Base-by-base conservation (phyloP, 192 early-diverging fungal species). In the Helicostylum pulchrum region DNA sequence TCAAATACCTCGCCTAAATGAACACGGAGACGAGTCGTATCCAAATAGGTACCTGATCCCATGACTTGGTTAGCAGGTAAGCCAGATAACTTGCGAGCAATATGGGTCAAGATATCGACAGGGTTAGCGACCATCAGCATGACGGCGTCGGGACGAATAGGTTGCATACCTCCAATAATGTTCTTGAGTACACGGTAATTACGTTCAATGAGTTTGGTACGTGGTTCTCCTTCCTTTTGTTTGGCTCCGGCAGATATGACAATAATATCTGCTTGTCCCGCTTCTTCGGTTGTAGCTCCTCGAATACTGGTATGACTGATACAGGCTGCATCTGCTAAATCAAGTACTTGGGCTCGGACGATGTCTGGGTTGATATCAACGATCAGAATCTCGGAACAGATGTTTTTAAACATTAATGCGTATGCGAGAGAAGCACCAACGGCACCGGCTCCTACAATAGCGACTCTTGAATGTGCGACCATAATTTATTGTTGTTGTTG, bases 91-190 rank as follows among this genome's bases (percentile, higher is more conserved):
- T 91, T 88, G 61, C 93, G 91, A 6, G 92, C 92, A 77, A 94
- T 91, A 53, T 80, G 78, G 7, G 91, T 93, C 59, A 94, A 79
- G 47, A 94, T 76, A 59, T 94, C 90, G 32, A 92, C 90, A 2
- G 92, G 91, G 61, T 94, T 94, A 15, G 92, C 84, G 17, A 94
- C 89, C 36, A 94, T 62, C 45, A 94, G 66, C n/a, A 94, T 70
- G 58, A 88, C 86, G 32, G 87, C 81, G 6, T 85, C 73, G 4
- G 76, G 59, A 58, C 89, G 89, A 74, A 94, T 84, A 44, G 91
- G 91, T 63, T 90, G 79, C 69, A 93, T 82, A 3, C 78, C 78
- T 21, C 83, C 78, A 68, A 94, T 85, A 30, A 90, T 86, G 36
- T 77, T 83, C 55, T 78, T 75, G 20, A 94, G 79, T 51, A 94